Evolutionary conservation across 169 alveolate species (phyloP).

Genomic region (Eimeria necatrix): DNA sequence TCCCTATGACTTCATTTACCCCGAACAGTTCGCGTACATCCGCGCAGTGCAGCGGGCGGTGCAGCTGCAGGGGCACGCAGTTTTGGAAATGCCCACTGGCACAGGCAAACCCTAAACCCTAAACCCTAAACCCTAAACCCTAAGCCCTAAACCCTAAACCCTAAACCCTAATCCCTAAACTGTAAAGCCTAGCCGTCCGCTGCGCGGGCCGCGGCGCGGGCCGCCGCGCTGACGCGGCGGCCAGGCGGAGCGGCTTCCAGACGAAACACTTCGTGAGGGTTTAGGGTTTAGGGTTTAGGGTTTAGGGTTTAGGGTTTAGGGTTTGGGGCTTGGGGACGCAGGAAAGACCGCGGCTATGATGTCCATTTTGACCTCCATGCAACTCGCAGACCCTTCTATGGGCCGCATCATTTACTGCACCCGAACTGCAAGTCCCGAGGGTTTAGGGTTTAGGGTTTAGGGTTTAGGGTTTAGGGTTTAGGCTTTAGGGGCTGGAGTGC

Average conservation of each 20-base stretch:
- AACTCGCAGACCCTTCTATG: slow-evolving; percentile 91
- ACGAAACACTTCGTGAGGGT: too few relatives aligned
- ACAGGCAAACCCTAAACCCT: slow-evolving; percentile 82
- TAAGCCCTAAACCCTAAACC: too few relatives aligned
- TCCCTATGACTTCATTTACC: slow-evolving; percentile 97
- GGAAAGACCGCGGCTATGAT: slow-evolving; percentile 98
- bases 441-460: slow-evolving; percentile 3
- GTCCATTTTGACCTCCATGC: slow-evolving; percentile 95
- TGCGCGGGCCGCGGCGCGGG: too few relatives aligned
- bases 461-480: neutral
- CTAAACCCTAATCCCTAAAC: too few relatives aligned
- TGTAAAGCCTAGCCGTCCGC: too few relatives aligned
- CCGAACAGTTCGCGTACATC: slow-evolving; percentile 92
- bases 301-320: slow-evolving; percentile 42
- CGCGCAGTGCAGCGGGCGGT: slow-evolving; percentile 73
- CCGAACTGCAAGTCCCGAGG: slow-evolving; percentile 73
- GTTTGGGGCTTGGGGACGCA: slow-evolving; percentile 82
- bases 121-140: slow-evolving; percentile 16
- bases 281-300: neutral
- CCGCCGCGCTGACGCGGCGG: too few relatives aligned
- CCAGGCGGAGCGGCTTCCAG: too few relatives aligned
- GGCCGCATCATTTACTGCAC: slow-evolving; percentile 87
- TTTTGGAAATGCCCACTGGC: slow-evolving; percentile 99
- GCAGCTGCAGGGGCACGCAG: slow-evolving; percentile 97
- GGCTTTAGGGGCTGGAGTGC: neutral